Evolutionary conservation across 768 basidiomycete genomes (phyloP).

Genomic region (Podaxis mareebaensis): DNA sequence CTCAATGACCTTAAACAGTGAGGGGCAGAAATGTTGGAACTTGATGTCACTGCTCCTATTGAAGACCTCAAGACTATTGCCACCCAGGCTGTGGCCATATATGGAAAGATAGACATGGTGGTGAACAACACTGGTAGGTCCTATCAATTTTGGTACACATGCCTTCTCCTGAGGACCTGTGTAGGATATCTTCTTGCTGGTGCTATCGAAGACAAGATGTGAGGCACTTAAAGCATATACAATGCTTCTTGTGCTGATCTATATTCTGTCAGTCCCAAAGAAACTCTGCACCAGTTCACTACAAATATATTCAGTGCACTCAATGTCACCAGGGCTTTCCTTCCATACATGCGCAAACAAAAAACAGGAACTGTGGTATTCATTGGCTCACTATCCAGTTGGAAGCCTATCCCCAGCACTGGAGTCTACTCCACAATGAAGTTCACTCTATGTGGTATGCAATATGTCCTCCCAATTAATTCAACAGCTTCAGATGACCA

Average conservation of each 20-base stretch:
- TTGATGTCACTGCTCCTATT: constrained; percentile 36
- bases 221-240: constrained; percentile 11
- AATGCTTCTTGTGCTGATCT: not conserved
- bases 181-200: constrained; percentile 37
- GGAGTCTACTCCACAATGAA: constrained; percentile 43
- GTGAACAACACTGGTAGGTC: constrained; percentile 45
- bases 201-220: constrained; percentile 34
- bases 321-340: constrained; percentile 45
- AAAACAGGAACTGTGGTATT: constrained; percentile 44
- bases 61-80: constrained; percentile 35
- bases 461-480: not conserved
- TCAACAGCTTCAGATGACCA: no score
- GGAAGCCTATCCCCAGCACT: constrained; percentile 37
- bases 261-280: constrained; percentile 38
- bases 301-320: constrained; percentile 47
- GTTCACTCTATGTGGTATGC: constrained; percentile 32
- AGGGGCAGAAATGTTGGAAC: constrained; percentile 39
- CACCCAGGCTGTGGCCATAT: constrained; percentile 33
- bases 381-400: constrained; percentile 40
- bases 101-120: constrained; percentile 45
- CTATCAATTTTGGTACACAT: not conserved
- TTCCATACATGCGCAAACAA: constrained; percentile 47
- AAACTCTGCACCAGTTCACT: constrained; percentile 37
- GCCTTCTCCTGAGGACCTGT: not conserved
- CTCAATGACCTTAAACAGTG: constrained; percentile 35